These are phyloP conservation scores for Tetrapisispora arboricola DNA, from an alignment of 805 yeast genomes.

Conservation along the genomic window DNA sequence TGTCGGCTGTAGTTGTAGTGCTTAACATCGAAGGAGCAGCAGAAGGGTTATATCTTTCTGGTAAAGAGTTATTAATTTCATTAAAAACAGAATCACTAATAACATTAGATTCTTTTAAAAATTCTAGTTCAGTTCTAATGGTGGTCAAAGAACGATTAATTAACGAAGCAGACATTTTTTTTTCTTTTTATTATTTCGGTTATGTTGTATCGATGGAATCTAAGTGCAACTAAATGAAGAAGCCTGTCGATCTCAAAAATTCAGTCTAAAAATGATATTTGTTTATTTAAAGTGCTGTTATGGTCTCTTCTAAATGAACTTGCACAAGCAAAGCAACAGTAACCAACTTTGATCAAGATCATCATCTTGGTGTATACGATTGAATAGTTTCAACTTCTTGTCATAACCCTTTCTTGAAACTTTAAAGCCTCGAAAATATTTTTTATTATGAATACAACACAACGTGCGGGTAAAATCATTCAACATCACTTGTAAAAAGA, in stretches of 20 bases:
- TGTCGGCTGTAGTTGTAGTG: background rate
- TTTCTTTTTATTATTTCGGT: too few species aligned
- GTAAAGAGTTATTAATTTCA: conserved; percentile 42
- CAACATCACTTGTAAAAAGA: too few species aligned
- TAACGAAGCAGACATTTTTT: conserved; percentile 39
- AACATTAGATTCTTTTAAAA: conserved; percentile 63
- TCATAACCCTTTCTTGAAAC: background rate
- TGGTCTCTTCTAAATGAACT: too few species aligned
- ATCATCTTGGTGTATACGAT: too few species aligned
- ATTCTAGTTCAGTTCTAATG: conserved; percentile 70
- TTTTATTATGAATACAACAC: background rate
- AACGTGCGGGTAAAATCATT: background rate
- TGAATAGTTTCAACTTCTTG: background rate
- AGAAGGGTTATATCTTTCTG: conserved; percentile 40
- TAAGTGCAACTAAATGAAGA: too few species aligned
- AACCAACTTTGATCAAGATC: too few species aligned
- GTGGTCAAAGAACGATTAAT: conserved; percentile 73
- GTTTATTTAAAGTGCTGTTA: too few species aligned
- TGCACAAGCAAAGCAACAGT: too few species aligned
- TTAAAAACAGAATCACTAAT: conserved; percentile 47
- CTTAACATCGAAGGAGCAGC: conserved; percentile 5
- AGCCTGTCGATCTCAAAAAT: too few species aligned
- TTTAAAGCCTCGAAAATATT: background rate
- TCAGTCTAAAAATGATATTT: too few species aligned
- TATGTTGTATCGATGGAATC: too few species aligned